Base-by-base conservation (phyloP, 768 basidiomycete species). In the Termitomyces eurrhizus region DNA sequence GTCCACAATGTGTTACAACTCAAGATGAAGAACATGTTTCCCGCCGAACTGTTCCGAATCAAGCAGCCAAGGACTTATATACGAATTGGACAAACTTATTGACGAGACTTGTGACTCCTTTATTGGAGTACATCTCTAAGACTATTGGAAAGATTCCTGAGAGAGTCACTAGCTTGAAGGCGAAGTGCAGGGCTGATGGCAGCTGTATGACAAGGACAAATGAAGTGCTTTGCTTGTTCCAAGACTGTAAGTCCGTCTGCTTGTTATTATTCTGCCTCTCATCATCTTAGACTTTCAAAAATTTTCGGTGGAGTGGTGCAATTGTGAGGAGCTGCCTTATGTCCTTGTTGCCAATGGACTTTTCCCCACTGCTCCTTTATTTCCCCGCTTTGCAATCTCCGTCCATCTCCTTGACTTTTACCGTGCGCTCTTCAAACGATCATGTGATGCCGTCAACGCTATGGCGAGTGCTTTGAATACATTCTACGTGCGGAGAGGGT, bases 141-240 rank as follows among this genome's bases (percentile, higher is more conserved):
- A 41, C 68, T 1, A 70, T 65, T 32, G 67, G 65, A 8, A 62
- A 29, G 49, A 56, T 92, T 78, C 93, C 92, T 1, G 75, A 67
- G 18, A 95, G 92, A 73, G 80, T 94, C 49, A 66, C 72, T 4
- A 75, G 83, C 24, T 78, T 89, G 48, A 78, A 76, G 1, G 59
- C 73, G 12, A 79, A 79, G 2, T 72, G 93, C 14, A 75, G 83
- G 1, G 32, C 32, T 18, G 29, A 44, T 3, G 62, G 74, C 0
- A 81, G 80, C 18, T 49, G 44, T n/a, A 37, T 26, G 42, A 49
- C 2, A 21, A 57, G 33, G 33, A 45, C 18, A 14, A 56, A 46
- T 24, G 18, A 56, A 46, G 55, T 56, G 1, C 42, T 56, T 14
- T 56, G 55, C 37, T 42, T 56, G 18, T 56, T 56, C 13, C 42